Conservation (phyloP, 352 stramenopile species). For the Globisporangium echinulatum region DNA sequence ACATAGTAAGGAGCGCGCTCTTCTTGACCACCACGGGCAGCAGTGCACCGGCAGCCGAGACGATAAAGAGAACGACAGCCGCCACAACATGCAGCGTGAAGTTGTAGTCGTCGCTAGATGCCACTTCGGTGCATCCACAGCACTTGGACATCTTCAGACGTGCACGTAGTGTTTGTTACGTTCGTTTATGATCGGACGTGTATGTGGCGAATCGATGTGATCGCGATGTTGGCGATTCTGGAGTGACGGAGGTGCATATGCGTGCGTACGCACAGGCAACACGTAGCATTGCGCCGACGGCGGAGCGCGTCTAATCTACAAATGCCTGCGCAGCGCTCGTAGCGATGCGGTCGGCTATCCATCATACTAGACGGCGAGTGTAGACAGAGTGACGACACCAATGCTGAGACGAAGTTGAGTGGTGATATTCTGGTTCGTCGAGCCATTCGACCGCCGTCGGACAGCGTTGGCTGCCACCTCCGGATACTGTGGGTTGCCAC, state of each 20-base stretch:
- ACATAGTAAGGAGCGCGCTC: conserved; percentile 34
- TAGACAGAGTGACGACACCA: too few relatives aligned
- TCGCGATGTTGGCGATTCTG: background rate
- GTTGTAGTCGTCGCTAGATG: background rate
- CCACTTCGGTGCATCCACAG: conserved; percentile 26
- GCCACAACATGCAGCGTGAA: conserved; percentile 36
- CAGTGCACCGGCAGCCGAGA: conserved; percentile 33
- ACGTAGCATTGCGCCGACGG: too few relatives aligned
- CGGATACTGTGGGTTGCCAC: too few relatives aligned
- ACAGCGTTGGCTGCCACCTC: too few relatives aligned
- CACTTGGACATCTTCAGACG: conserved; percentile 22
- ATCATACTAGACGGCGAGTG: too few relatives aligned
- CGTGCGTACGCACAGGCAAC: background rate
- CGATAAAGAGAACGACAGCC: conserved; percentile 52
- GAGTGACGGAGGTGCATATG: background rate
- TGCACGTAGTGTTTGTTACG: too few relatives aligned
- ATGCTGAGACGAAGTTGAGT: too few relatives aligned
- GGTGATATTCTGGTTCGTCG: too few relatives aligned
- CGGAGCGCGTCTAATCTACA: too few relatives aligned
- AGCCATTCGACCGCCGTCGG: too few relatives aligned
- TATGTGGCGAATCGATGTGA: background rate
- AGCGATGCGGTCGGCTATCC: too few relatives aligned
- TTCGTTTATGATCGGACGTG: background rate
- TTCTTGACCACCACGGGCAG: conserved; percentile 25
- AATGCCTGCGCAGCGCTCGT: too few relatives aligned